Base-by-base conservation (phyloP, 352 stramenopile genomes). In the Blastocystis sp. region DNA sequence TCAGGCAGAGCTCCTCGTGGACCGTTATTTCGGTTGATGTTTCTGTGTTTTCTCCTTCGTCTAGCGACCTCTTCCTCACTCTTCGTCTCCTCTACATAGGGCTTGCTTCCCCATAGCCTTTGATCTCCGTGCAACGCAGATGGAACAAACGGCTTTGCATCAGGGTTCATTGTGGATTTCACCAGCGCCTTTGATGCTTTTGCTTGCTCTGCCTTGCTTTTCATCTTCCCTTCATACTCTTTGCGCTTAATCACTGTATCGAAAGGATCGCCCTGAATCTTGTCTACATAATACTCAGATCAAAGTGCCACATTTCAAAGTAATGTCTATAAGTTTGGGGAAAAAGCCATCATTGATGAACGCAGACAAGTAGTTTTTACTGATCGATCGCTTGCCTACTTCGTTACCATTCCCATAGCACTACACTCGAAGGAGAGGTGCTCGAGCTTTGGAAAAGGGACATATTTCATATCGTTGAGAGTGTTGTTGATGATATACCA, bases 21-120 rank as follows among this genome's bases (percentile, higher is more conserved):
- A 29, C 64, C 56, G 39, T 84, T 84, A 45, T 84, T 84, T 26
- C 73, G 45, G 34, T 84, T 84, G 50, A 84, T 84, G 26, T 84
- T 84, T 50, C 73, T 6, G 73, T 84, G 73, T 18, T 66, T 29
- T n/a, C 66, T 37, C 29, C 18, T 53, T 11, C 34, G 43, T 15
- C 18, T 63, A 4, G 18, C 64, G 15, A 39, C 23, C n/a, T 37
- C 23, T 20, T 6, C 29, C 6, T 5, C 34, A 20, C 8, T 26
- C 64, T n/a, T 55, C n/a, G 50, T 13, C 18, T 37, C 45, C 3
- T 84, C 50, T 37, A 20, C 56, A 39, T 18, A 53, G 53, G 11
- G 73, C 73, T 23, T 66, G 53, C n/a, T 50, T 84, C 73, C 26
- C 73, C 29, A 66, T 68, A 6, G 50, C 29, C 23, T 84, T 84